Percentiles rank a stretch among this genome's conserved stretches.
Conservation (phyloP, 2,329 filamentous ascomycete genomes). For the Paraphaeosphaeria minitans region DNA sequence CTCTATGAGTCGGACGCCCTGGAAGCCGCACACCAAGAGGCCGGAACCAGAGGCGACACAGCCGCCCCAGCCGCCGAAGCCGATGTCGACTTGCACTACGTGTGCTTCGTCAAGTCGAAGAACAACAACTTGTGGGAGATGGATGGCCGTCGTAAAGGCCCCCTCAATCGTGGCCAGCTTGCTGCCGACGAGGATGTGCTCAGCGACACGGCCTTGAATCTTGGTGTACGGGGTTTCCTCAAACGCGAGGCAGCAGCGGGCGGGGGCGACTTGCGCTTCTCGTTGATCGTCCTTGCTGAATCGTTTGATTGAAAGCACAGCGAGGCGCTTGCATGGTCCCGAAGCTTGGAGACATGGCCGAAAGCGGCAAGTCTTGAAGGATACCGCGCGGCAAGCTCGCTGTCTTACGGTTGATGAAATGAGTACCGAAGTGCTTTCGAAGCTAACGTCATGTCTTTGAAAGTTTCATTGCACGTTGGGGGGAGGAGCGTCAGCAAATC, state of each 20-base stretch:
- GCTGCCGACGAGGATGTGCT: slow-evolving; percentile 54
- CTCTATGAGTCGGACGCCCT: slow-evolving; percentile 78
- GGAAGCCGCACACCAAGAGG: slow-evolving; percentile 77
- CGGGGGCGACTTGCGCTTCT: slow-evolving; percentile 66
- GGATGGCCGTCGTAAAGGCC: slow-evolving; percentile 75
- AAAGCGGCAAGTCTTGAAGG: not conserved
- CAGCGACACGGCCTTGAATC: slow-evolving; percentile 73
- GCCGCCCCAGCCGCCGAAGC: slow-evolving; percentile 77
- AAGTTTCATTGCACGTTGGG: not conserved
- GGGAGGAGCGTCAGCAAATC: not conserved
- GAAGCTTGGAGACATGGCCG: slow-evolving; percentile 13
- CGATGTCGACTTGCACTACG: slow-evolving; percentile 91
- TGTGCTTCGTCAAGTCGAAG: slow-evolving; percentile 83
- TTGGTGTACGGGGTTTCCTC: slow-evolving; percentile 69
- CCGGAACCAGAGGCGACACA: slow-evolving; percentile 79
- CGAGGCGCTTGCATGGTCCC: not conserved
- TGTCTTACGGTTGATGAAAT: slow-evolving; percentile 14
- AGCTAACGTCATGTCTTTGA: not conserved
- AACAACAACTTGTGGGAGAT: slow-evolving; percentile 78
- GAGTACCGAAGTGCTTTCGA: not conserved
- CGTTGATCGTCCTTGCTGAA: slow-evolving; percentile 64
- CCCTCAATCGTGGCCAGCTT: slow-evolving; percentile 64
- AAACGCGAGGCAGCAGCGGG: slow-evolving; percentile 60
- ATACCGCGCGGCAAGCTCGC: slow-evolving; percentile 16
- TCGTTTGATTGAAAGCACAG: slow-evolving; percentile 53